Evolutionary conservation across 1,284 basidiomycete genomes (phyloP).

Genomic region (Neonothopanus nambi): DNA sequence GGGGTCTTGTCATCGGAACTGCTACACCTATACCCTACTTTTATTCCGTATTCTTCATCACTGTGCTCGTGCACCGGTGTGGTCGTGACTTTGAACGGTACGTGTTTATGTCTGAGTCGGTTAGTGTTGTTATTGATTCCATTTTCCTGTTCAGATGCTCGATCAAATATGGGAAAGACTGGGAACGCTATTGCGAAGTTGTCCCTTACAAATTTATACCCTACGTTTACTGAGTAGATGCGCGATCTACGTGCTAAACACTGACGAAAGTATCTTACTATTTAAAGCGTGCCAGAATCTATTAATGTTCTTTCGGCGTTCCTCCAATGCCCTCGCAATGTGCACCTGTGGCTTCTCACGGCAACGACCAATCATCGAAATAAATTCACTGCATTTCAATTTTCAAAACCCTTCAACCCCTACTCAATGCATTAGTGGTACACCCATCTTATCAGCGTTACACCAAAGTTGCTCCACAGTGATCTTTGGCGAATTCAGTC

Average conservation of each 20-base stretch:
- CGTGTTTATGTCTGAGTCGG: too few species aligned
- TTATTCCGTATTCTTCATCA: conserved; percentile 92
- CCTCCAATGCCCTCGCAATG: too few species aligned
- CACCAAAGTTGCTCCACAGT: conserved; percentile 18
- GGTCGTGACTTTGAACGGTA: conserved; percentile 90
- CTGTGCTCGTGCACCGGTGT: conserved; percentile 85
- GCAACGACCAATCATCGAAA: too few species aligned
- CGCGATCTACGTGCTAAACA: too few species aligned
- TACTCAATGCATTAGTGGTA: conserved; percentile 4
- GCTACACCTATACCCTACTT: conserved; percentile 92
- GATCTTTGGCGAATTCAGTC: conserved; percentile 15
- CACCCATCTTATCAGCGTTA: conserved; percentile 2
- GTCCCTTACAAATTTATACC: conserved; percentile 93
- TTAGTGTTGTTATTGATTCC: neutral
- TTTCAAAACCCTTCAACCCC: neutral
- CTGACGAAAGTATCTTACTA: too few species aligned
- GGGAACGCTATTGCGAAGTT: conserved; percentile 84
- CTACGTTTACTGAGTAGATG: conserved; percentile 48
- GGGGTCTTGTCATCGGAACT: conserved; percentile 87
- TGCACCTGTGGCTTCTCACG: too few species aligned
- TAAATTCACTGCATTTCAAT: too few species aligned
- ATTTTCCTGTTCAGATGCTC: conserved; percentile 58
- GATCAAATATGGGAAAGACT: conserved; percentile 94
- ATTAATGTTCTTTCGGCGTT: too few species aligned
- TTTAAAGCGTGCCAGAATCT: too few species aligned